phyloP scores from a whole-genome alignment of 2,329 filamentous ascomycete species.

The Fusarium luffae region DNA sequence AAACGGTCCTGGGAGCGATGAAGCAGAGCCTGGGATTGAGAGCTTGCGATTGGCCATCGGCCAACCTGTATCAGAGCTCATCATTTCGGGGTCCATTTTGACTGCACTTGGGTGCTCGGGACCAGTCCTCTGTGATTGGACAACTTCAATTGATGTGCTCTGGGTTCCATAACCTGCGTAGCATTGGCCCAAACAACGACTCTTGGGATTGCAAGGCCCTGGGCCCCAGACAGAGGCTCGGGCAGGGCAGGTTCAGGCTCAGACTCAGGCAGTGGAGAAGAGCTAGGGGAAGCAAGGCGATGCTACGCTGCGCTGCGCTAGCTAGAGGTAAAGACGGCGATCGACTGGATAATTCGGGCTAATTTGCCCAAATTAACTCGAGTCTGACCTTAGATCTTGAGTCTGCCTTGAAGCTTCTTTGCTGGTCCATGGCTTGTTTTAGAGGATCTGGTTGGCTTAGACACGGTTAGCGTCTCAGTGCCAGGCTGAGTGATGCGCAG shows the following conservation, averaged over 20 bases:
- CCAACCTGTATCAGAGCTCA: slow-evolving; percentile 12
- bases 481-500: not conserved
- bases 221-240: not conserved
- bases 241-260: not conserved
- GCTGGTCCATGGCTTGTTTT: slow-evolving; percentile 23
- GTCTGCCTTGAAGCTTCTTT: slow-evolving; percentile 34
- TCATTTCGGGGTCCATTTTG: slow-evolving; percentile 19
- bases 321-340: slow-evolving; percentile 18
- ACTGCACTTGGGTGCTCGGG: slow-evolving; percentile 8
- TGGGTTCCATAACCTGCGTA: slow-evolving; percentile 8
- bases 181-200: slow-evolving; percentile 18
- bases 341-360: slow-evolving; percentile 37
- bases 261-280: not conserved
- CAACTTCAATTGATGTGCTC: slow-evolving; percentile 16
- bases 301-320: slow-evolving; percentile 21
- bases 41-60: slow-evolving; percentile 27
- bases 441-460: slow-evolving; percentile 21
- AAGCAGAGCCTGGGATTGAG: slow-evolving; percentile 31
- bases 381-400: slow-evolving; percentile 10
- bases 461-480: slow-evolving; percentile 2
- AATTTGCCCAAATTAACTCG: slow-evolving; percentile 25
- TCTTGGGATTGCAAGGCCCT: slow-evolving; percentile 11
- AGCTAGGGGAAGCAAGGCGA: slow-evolving; percentile 29
- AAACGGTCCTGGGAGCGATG: slow-evolving; percentile 37
- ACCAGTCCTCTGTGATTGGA: slow-evolving; percentile 5